Percentiles rank a stretch among this genome's conserved stretches.
Evolutionary conservation across 78 protist species (phyloP).

Genomic region (Thecamonas trahens): DNA sequence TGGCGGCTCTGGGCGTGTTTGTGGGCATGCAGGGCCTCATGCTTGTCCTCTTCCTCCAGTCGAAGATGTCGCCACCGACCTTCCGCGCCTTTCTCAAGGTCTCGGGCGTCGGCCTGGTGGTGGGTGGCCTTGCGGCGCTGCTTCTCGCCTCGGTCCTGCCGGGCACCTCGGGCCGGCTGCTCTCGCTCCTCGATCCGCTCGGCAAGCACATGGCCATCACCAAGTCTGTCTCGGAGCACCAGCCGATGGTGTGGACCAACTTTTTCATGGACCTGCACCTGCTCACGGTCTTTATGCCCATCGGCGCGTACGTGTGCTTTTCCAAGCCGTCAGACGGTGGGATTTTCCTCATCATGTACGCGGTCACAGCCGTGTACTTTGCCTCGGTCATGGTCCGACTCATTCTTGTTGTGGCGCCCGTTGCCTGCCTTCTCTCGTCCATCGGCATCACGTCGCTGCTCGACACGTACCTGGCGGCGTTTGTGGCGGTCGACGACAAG

Average conservation of each 20-base stretch:
- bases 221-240: conserved; percentile 98
- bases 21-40: conserved; percentile 19
- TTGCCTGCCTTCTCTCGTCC: conserved; percentile 81
- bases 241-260: conserved; percentile 81
- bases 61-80: background rate
- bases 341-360: conserved; percentile 83
- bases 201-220: conserved; percentile 96
- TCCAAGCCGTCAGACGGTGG: conserved; percentile 61
- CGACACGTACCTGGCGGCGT: conserved; percentile 26
- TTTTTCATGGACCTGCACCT: conserved; percentile 93
- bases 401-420: conserved; percentile 64
- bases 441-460: conserved; percentile 69
- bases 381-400: conserved; percentile 97
- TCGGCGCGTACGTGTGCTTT: conserved; percentile 87
- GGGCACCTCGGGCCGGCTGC: conserved; percentile 93
- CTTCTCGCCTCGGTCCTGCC: too few relatives aligned
- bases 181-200: conserved; percentile 87
- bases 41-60: too few relatives aligned
- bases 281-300: conserved; percentile 80
- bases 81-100: background rate
- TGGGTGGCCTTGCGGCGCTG: background rate
- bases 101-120: background rate
- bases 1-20: conserved; percentile 87
- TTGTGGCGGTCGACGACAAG: background rate
- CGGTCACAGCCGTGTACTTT: conserved; percentile 76